Evolutionary conservation across 345 rosid genomes (phyloP), one percentile per base, ranked within the genome.

Genomic region (Brassica incana): DNA sequence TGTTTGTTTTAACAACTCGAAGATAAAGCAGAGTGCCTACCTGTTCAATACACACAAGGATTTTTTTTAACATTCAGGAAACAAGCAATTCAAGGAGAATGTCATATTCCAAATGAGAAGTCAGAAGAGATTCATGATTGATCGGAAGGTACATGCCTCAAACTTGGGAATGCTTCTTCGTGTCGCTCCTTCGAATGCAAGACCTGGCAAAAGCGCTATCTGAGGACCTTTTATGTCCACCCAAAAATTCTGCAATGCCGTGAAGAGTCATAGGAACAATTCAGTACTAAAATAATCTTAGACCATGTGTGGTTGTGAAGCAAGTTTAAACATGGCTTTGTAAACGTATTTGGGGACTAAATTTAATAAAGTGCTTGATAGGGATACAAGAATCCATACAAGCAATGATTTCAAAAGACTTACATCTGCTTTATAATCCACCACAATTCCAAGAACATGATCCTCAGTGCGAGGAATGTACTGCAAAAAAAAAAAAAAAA

Each of bases 181-280:
- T 54, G 97, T 90, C 43, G 91, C 96, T 76, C 98, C 97, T 84
- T 94, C 94, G 71, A 94, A 92, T 29, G 96, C 94, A 85, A 92
- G 94, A 78, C 84, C 90, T 5, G 94, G 96, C 80, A 94, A 85
- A 84, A 86, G 85, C 48, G 88, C 96, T 65, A 90, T 23, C 9
- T 86, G 80, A 6, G 92, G 88, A 80, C 97, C 97, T 83, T 92
- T 88, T 36, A 94, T 88, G 84, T 94, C 97, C 63, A 94, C 82
- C 66, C 89, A 80, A 80, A 88, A 90, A 81, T 92, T 84, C 92
- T 90, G 84, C 74, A 70, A 68, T n/a, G 72, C 43, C 78, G 72
- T 40, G 32, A 23, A 4, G 63, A 61, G 58, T 15, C 0, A 25
- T 64, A 14, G 0, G 15, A 62, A 50, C 12, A 67, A n/a, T 71